Conservation (phyloP, 768 basidiomycete species). For the Mycena crocata region DNA sequence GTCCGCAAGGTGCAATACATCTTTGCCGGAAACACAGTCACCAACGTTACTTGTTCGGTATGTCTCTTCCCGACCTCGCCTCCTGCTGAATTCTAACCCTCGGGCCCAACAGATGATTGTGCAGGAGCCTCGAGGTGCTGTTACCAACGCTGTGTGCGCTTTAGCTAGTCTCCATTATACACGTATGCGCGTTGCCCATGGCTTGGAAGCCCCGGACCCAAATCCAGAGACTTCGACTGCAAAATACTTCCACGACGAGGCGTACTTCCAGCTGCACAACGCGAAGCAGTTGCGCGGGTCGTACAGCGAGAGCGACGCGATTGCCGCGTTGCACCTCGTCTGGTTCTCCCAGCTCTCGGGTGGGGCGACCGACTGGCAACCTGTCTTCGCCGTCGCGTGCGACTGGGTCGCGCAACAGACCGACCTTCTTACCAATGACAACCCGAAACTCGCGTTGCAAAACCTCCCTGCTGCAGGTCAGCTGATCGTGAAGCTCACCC, state of each 20-base stretch:
- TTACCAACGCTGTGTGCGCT: slow-evolving; percentile 82
- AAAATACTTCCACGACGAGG: slow-evolving; percentile 75
- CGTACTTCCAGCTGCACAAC: slow-evolving; percentile 69
- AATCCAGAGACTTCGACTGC: slow-evolving; percentile 69
- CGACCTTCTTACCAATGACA: slow-evolving; percentile 70
- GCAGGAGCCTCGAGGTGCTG: slow-evolving; percentile 75
- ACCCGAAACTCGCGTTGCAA: slow-evolving; percentile 69
- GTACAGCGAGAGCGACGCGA: slow-evolving; percentile 76
- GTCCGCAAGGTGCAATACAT: slow-evolving; percentile 75
- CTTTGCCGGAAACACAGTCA: slow-evolving; percentile 71
- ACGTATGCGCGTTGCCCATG: slow-evolving; percentile 69
- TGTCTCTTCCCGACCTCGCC: slow-evolving; percentile 42
- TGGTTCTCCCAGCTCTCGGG: slow-evolving; percentile 79
- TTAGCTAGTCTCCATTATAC: slow-evolving; percentile 77
- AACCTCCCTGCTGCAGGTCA: slow-evolving; percentile 65
- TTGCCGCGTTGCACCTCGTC: slow-evolving; percentile 83
- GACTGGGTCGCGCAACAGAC: slow-evolving; percentile 79
- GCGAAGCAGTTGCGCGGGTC: slow-evolving; percentile 64
- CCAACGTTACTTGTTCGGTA: slow-evolving; percentile 75
- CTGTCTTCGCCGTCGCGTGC: slow-evolving; percentile 74
- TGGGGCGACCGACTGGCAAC: slow-evolving; percentile 75
- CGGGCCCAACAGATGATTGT: slow-evolving; percentile 58
- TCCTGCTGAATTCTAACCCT: slow-evolving; percentile 7
- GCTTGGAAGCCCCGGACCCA: slow-evolving; percentile 65
- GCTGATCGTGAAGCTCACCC: slow-evolving; percentile 74